Evolutionary conservation across 179 eudicot species (phyloP), one percentile per base, ranked within the genome.

Genomic region (Spergularia azorica): DNA sequence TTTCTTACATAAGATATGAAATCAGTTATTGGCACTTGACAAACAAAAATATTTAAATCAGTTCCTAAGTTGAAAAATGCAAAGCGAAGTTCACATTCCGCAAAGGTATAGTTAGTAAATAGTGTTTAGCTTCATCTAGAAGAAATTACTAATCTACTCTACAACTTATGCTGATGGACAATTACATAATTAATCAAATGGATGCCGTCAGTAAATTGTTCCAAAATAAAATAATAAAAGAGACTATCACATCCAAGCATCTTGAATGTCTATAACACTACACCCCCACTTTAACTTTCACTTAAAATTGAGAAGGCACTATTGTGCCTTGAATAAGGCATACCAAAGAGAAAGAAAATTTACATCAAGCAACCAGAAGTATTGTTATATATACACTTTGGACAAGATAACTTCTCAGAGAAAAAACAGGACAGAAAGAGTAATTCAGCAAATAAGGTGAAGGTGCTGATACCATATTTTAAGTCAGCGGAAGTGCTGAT

Each of bases 401-500:
- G 26, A 9, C 13, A 18, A 2, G 38, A 61, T 3, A 46, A 60
- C n/a, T 57, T 8, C 20, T 58, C 38, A 73, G 21, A 55, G 20
- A 21, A 9, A 1, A 9, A 61, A 12, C 60, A 1, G 57, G 21
- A 56, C 63, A 60, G 32, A 54, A 68, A 16, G 38, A 13, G 11
- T 17, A 51, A 61, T 62, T 46, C 38, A 79, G 51, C 48, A 75
- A 16, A 56, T 2, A 57, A 41, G 60, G 21, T 16, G 65, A 63
- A 11, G 39, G 39, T 65, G 62, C 26, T 13, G 85, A 79, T 89
- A 95, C 99, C 90, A 76, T 82, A 92, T 84, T 95, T 95, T 76
- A 95, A 83, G 80, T 95, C 99, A 77, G 92, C 98, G 55, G 91
- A 82, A 75, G 71, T 80, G 82, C 84, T 81, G 69, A 93, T 85